These are phyloP conservation scores for Arthroderma sp. DNA, from an alignment of 2,329 filamentous ascomycete species.

Conservation along the genomic window DNA sequence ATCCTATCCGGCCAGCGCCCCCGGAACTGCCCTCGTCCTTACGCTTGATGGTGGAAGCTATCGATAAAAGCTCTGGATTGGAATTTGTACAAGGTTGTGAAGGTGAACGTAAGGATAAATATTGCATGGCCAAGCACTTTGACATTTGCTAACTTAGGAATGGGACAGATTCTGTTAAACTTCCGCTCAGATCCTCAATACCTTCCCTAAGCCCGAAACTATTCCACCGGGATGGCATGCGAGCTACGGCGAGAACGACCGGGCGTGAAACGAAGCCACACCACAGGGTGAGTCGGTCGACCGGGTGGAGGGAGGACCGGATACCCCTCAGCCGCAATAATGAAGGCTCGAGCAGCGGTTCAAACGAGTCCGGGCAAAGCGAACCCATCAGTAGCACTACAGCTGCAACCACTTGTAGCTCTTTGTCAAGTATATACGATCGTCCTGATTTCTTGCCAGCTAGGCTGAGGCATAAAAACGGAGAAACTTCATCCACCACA, in stretches of 20 bases:
- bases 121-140: not conserved
- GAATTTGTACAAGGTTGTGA: not conserved
- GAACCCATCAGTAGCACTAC: constrained; percentile 8
- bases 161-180: not conserved
- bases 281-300: not conserved
- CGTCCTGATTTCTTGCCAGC: not conserved
- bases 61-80: constrained; percentile 4
- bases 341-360: constrained; percentile 5
- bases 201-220: not conserved
- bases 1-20: not conserved
- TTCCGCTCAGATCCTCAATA: not conserved
- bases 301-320: not conserved
- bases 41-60: constrained; percentile 6
- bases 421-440: not conserved
- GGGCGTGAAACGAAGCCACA: not conserved
- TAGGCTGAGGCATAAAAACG: not conserved
- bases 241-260: not conserved
- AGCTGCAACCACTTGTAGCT: constrained; percentile 5
- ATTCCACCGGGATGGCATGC: not conserved
- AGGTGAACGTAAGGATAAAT: not conserved
- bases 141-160: not conserved
- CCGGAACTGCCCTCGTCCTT: not conserved
- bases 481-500: too few relatives aligned
- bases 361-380: constrained; percentile 8
- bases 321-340: not conserved